These are phyloP conservation scores for Mycogone perniciosa DNA, from an alignment of 2,329 filamentous ascomycete genomes.

Conservation along the genomic window DNA sequence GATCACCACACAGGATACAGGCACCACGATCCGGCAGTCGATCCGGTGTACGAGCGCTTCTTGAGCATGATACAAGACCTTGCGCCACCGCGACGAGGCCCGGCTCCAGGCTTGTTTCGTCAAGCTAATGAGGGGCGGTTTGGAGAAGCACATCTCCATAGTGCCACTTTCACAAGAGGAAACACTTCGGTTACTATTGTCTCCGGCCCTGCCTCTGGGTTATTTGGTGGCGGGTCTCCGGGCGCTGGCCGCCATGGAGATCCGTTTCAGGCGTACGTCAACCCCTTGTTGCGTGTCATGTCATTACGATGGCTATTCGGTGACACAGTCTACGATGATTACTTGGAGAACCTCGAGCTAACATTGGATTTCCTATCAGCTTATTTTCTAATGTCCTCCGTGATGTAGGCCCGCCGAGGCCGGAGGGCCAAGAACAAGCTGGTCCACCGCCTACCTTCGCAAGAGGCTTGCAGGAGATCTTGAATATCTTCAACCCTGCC, in stretches of 20 bases:
- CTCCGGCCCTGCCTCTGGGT: conserved; percentile 28
- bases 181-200: conserved; percentile 45
- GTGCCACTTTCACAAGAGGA: conserved; percentile 33
- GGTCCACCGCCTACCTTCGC: conserved; percentile 21
- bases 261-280: conserved; percentile 44
- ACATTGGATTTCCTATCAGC: conserved; percentile 28
- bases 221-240: conserved; percentile 2
- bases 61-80: conserved; percentile 38
- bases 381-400: conserved; percentile 42
- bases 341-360: conserved; percentile 20
- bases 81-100: conserved; percentile 9
- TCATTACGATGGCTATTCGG: neutral
- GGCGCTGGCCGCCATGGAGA: conserved; percentile 24
- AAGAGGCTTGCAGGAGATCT: conserved; percentile 44
- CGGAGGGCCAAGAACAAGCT: conserved; percentile 21
- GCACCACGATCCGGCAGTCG: conserved; percentile 29
- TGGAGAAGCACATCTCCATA: conserved; percentile 27
- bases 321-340: conserved; percentile 7
- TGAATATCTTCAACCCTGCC: conserved; percentile 48
- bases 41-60: conserved; percentile 37
- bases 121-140: conserved; percentile 15
- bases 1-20: conserved; percentile 16
- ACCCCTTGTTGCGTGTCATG: neutral
- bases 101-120: conserved; percentile 13
- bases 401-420: conserved; percentile 33